Percentiles rank a stretch among this genome's conserved stretches.
These are phyloP conservation scores for Anaeramoeba flamelloides DNA, from an alignment of 78 protist species.

Conservation along the genomic window DNA sequence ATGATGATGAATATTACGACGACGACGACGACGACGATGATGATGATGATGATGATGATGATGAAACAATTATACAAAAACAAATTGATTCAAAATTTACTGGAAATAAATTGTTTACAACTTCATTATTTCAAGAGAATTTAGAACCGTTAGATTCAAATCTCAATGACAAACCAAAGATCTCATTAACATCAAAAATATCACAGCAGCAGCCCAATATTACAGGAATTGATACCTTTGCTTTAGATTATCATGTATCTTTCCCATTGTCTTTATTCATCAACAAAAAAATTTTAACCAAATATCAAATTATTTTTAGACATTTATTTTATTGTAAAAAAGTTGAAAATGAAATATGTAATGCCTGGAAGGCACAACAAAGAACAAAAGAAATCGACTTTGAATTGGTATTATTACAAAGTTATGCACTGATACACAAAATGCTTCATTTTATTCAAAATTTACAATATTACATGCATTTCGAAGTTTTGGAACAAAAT, in stretches of 20 bases:
- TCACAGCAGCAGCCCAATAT: not conserved
- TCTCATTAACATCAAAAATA: not conserved
- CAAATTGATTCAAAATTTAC: too few species aligned
- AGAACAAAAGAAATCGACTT: not conserved
- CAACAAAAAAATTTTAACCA: conserved; percentile 21
- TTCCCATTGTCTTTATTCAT: conserved; percentile 62
- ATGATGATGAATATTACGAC: too few species aligned
- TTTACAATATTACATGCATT: conserved; percentile 38
- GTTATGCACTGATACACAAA: conserved; percentile 31
- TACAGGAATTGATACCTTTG: conserved; percentile 47
- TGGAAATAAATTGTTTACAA: too few species aligned
- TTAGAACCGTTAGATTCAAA: too few species aligned
- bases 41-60: too few species aligned
- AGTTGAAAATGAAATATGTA: conserved; percentile 37
- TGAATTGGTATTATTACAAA: not conserved
- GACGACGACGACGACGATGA: too few species aligned
- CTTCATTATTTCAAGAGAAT: not conserved
- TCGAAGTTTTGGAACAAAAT: conserved; percentile 62
- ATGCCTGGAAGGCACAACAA: conserved; percentile 35
- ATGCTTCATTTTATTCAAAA: conserved; percentile 62
- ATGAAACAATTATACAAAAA: too few species aligned
- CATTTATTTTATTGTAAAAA: conserved; percentile 52
- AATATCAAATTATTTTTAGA: conserved; percentile 66
- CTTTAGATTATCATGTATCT: conserved; percentile 42
- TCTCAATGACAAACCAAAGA: too few species aligned